Base-by-base conservation (phyloP, 2,329 filamentous ascomycete genomes). In the Aspergillus sp. region DNA sequence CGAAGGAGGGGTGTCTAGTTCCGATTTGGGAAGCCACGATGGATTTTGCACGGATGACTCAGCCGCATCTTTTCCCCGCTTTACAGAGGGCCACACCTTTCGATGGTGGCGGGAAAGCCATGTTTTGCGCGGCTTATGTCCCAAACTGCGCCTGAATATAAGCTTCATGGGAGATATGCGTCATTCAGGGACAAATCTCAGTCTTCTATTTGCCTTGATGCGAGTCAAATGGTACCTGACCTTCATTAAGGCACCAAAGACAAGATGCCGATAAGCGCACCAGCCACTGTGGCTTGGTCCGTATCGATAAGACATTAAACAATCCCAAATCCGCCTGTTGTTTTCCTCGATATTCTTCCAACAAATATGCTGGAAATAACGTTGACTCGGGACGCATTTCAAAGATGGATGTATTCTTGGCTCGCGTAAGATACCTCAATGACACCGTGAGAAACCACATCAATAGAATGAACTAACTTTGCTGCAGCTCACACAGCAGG, bases 371-470 rank as follows among this genome's bases (percentile, higher is more conserved):
- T 56, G 50, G 25, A 54, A 54, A 28, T 48, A 48, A 19, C 30
- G 17, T 28, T 28, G 43, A 13, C 4, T 15, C 23, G 28, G 57
- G 46, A n/a, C 31, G 48, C 28, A 25, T 23, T 28, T 46, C 64
- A 74, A 83, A 70, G 61, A 96, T 96, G 92, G 92, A 96, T 74
- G 83, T 83, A 52, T 81, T 90, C 55, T 78, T 91, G 49, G 78
- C 81, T 55, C 87, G 87, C 74, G 87, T 89, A 75, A 46, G 71
- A 53, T 19, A 34, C 51, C 46, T 28, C 8, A 50, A 68, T 64
- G 64, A 62, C 53, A 15, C 45, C 11, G 50, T 71, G n/a, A 28
- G 17, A 54, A 54, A 49, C n/a, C 31, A 58, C 46, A n/a, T 53
- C 38, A 9, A n/a, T 23, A 54, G 30, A 72, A 58, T 47, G 68